Evolutionary conservation across 805 yeast genomes (phyloP).

Genomic region (Candida chilensis): DNA sequence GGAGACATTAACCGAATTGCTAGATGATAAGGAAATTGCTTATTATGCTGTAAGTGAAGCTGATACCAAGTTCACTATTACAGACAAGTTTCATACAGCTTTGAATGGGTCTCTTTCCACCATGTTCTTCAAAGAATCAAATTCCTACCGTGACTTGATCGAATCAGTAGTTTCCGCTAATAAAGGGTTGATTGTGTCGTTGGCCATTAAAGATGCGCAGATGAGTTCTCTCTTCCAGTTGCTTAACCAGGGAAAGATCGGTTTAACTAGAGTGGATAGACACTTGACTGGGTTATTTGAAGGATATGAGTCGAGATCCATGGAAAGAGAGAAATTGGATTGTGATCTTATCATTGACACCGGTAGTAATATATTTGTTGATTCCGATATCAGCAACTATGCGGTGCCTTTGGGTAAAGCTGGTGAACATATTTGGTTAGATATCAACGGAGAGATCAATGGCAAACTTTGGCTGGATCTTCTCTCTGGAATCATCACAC

Average conservation of each 20-base stretch:
- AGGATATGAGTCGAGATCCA: slow-evolving; percentile 68
- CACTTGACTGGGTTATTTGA: slow-evolving; percentile 35
- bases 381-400: too few species aligned
- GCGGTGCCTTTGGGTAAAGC: slow-evolving; percentile 54
- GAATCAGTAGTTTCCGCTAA: slow-evolving; percentile 26
- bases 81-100: slow-evolving; percentile 40
- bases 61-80: slow-evolving; percentile 41
- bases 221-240: slow-evolving; percentile 55
- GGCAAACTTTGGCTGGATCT: slow-evolving; percentile 50
- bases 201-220: slow-evolving; percentile 50
- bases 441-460: slow-evolving; percentile 53
- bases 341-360: slow-evolving; percentile 54
- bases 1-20: slow-evolving; percentile 40
- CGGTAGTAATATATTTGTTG: too few species aligned
- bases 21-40: slow-evolving; percentile 46
- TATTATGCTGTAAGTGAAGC: slow-evolving; percentile 27
- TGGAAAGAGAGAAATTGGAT: slow-evolving; percentile 59
- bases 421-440: slow-evolving; percentile 67
- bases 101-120: slow-evolving; percentile 26
- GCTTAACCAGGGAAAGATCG: slow-evolving; percentile 29
- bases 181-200: slow-evolving; percentile 47
- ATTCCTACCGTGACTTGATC: slow-evolving; percentile 33
- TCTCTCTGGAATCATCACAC: slow-evolving; percentile 33
- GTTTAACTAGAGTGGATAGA: slow-evolving; percentile 46
- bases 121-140: slow-evolving; percentile 33